Conservation (phyloP, 1,284 basidiomycete species). For the Violaceomyces palustris region DNA sequence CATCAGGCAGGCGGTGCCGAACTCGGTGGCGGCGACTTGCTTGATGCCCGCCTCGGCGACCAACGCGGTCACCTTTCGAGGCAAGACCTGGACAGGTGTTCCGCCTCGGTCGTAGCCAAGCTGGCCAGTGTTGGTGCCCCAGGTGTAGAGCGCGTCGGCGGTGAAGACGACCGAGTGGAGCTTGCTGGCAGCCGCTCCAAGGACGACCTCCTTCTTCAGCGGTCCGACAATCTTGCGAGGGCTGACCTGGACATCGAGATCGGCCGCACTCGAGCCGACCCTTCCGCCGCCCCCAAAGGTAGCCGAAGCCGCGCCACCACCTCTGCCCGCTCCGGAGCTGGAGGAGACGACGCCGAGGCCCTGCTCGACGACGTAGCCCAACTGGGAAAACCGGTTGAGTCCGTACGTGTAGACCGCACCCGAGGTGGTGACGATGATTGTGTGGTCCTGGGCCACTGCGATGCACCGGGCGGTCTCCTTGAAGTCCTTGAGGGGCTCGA, state of each 20-base stretch:
- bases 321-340: slow-evolving; percentile 16
- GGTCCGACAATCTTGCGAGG: slow-evolving; percentile 73
- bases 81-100: slow-evolving; percentile 72
- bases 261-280: slow-evolving; percentile 6
- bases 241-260: slow-evolving; percentile 62
- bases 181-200: slow-evolving; percentile 81
- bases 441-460: slow-evolving; percentile 89
- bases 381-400: slow-evolving; percentile 64
- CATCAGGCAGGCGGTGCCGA: slow-evolving; percentile 73
- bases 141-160: slow-evolving; percentile 74
- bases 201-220: slow-evolving; percentile 72
- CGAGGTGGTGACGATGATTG: slow-evolving; percentile 70
- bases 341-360: slow-evolving; percentile 32
- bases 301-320: slow-evolving; percentile 55
- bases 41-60: slow-evolving; percentile 30
- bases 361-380: slow-evolving; percentile 80
- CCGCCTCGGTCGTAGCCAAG: slow-evolving; percentile 63
- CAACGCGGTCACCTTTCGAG: slow-evolving; percentile 70
- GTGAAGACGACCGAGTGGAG: slow-evolving; percentile 89
- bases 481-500: slow-evolving; percentile 63
- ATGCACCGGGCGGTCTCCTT: slow-evolving; percentile 59
- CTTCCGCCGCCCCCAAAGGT: slow-evolving; percentile 12
- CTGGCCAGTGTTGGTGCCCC: slow-evolving; percentile 93
- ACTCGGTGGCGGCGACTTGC: slow-evolving; percentile 59
- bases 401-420: slow-evolving; percentile 90